Evolutionary conservation across 768 basidiomycete species (phyloP).

Genomic region (Rhizopogon vesiculosus): DNA sequence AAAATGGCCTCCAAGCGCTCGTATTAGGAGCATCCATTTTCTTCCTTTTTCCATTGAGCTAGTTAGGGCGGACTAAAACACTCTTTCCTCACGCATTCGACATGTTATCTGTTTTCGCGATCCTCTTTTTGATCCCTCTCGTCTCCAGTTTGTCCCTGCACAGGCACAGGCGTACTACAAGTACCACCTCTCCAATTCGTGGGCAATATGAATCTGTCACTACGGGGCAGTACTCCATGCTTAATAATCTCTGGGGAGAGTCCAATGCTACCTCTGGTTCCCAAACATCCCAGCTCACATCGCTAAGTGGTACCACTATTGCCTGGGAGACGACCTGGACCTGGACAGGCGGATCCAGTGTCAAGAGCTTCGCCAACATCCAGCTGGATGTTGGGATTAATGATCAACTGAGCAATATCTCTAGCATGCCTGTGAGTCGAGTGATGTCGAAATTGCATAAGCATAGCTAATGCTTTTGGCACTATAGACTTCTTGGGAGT

Average conservation of each 20-base stretch:
- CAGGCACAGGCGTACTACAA: neutral
- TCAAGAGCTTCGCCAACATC: slow-evolving; percentile 63
- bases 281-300: slow-evolving; percentile 45
- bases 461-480: neutral
- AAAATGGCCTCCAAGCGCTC: too few relatives aligned
- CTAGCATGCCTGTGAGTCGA: slow-evolving; percentile 47
- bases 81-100: too few relatives aligned
- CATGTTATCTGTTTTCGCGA: neutral
- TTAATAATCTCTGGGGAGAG: slow-evolving; percentile 44
- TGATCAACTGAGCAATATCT: slow-evolving; percentile 48
- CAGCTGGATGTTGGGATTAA: slow-evolving; percentile 47
- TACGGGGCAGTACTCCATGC: slow-evolving; percentile 43
- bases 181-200: slow-evolving; percentile 25
- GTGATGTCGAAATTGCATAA: neutral
- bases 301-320: slow-evolving; percentile 35
- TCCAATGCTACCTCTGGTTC: slow-evolving; percentile 40
- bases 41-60: too few relatives aligned
- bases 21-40: too few relatives aligned
- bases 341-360: slow-evolving; percentile 41
- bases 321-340: slow-evolving; percentile 50
- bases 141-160: slow-evolving; percentile 8
- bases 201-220: slow-evolving; percentile 50
- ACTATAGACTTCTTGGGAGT: slow-evolving; percentile 47
- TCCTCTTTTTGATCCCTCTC: slow-evolving; percentile 18
- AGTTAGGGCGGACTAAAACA: too few relatives aligned